phyloP scores from a whole-genome alignment of 2,329 filamentous ascomycete species.

The Arthrinium puccinioides region DNA sequence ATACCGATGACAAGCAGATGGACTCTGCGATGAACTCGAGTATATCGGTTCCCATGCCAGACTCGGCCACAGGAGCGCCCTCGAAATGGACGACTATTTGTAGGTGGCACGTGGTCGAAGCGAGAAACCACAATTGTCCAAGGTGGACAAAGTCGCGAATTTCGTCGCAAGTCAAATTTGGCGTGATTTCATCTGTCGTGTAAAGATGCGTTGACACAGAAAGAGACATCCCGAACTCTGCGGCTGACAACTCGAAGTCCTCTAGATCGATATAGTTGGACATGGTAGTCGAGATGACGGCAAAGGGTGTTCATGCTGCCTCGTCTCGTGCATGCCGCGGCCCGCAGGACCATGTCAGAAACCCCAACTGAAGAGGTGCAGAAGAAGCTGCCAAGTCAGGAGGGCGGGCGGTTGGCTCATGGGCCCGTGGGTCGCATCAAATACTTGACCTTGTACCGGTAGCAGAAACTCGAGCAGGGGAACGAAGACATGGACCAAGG shows the following conservation, averaged over 20 bases:
- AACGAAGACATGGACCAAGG: too few species aligned
- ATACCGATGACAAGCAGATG: conserved; percentile 1
- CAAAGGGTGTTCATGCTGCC: too few species aligned
- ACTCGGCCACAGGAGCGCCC: not conserved
- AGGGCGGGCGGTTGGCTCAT: too few species aligned
- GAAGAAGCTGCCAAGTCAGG: too few species aligned
- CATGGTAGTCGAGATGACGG: too few species aligned
- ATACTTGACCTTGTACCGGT: too few species aligned
- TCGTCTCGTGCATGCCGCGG: too few species aligned
- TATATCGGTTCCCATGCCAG: not conserved
- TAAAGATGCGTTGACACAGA: conserved; percentile 4
- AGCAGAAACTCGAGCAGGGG: too few species aligned
- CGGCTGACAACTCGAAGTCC: conserved; percentile 1
- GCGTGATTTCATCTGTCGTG: not conserved
- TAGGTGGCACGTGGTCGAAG: conserved; percentile 3
- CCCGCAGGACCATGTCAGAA: too few species aligned
- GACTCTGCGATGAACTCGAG: conserved; percentile 4
- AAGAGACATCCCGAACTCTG: not conserved
- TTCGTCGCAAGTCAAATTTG: not conserved
- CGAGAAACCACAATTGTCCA: conserved; percentile 3
- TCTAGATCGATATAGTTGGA: conserved; percentile 2
- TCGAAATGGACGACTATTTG: conserved; percentile 3
- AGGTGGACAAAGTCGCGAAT: conserved; percentile 1
- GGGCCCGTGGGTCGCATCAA: too few species aligned
- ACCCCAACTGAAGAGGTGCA: too few species aligned